Conservation (phyloP, 2,329 filamentous ascomycete species). For the Aschersonia sp. region DNA sequence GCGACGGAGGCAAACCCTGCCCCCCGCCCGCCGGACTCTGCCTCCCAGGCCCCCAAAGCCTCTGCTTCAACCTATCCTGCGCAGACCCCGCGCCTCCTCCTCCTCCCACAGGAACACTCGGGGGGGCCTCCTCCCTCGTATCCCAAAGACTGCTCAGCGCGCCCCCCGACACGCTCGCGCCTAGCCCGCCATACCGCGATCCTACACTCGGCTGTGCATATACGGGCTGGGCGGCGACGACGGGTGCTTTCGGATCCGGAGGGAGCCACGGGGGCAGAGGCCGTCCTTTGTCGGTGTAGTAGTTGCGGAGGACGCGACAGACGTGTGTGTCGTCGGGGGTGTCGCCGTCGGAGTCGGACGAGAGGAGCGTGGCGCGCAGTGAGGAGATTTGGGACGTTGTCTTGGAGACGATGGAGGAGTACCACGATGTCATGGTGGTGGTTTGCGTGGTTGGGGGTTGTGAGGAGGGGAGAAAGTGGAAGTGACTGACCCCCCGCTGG, state of each 20-base stretch:
- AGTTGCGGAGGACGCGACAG: slow-evolving; percentile 79
- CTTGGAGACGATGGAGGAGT: slow-evolving; percentile 57
- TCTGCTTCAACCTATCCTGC: slow-evolving; percentile 69
- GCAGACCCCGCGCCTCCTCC: slow-evolving; percentile 37
- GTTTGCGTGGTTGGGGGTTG: neutral
- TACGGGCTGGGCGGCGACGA: slow-evolving; percentile 34
- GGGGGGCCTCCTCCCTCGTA: slow-evolving; percentile 23
- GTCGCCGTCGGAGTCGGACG: slow-evolving; percentile 52
- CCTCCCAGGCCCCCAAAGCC: slow-evolving; percentile 52
- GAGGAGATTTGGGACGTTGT: slow-evolving; percentile 52
- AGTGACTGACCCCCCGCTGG: too few relatives aligned
- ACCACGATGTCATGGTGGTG: slow-evolving; percentile 53
- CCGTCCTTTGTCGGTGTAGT: slow-evolving; percentile 81
- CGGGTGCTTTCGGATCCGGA: slow-evolving; percentile 61
- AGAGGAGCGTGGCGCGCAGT: slow-evolving; percentile 54
- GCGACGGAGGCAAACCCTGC: slow-evolving; percentile 31
- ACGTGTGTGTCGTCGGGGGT: slow-evolving; percentile 88
- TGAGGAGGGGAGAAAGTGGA: neutral
- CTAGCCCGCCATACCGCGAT: slow-evolving; percentile 36
- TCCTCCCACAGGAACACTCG: slow-evolving; percentile 56
- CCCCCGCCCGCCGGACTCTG: slow-evolving; percentile 36
- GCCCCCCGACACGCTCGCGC: slow-evolving; percentile 6
- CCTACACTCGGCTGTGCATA: slow-evolving; percentile 33
- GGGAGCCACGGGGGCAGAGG: slow-evolving; percentile 78
- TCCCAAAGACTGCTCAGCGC: slow-evolving; percentile 47